phyloP scores from a whole-genome alignment of 768 basidiomycete species.

The Hemileccinum rubropunctum region DNA sequence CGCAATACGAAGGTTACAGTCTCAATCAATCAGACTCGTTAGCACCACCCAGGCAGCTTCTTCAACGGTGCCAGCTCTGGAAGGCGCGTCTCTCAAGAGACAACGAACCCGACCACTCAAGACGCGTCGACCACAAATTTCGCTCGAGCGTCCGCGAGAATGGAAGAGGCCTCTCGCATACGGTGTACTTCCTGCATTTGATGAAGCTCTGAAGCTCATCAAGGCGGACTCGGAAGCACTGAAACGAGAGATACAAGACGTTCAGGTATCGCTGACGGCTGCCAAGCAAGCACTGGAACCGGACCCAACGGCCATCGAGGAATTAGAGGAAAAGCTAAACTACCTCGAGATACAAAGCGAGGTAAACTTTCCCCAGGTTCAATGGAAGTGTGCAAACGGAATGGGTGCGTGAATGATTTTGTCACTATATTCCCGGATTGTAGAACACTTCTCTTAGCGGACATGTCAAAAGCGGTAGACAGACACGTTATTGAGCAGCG shows the following conservation, averaged over 20 bases:
- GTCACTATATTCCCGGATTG: not conserved
- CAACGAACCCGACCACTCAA: constrained; percentile 18
- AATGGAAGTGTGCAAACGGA: constrained; percentile 79
- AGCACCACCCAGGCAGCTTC: constrained; percentile 13
- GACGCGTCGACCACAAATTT: constrained; percentile 50
- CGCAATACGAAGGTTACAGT: constrained; percentile 10
- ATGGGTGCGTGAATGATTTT: constrained; percentile 53
- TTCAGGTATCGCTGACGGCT: constrained; percentile 17
- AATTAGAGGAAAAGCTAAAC: constrained; percentile 46
- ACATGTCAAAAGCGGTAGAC: constrained; percentile 67
- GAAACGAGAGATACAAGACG: constrained; percentile 29
- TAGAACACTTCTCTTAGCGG: constrained; percentile 38
- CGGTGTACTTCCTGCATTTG: constrained; percentile 76
- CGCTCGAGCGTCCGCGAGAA: constrained; percentile 47
- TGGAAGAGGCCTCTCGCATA: constrained; percentile 63
- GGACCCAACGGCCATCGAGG: constrained; percentile 39
- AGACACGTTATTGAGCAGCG: constrained; percentile 79
- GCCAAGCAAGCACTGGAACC: constrained; percentile 24
- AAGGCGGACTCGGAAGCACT: constrained; percentile 54
- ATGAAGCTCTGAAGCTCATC: constrained; percentile 77
- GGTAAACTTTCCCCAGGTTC: constrained; percentile 77
- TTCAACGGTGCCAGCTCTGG: not conserved
- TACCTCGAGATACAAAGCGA: constrained; percentile 78
- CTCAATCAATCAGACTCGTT: constrained; percentile 3
- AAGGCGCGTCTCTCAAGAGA: constrained; percentile 1